These are phyloP conservation scores for Aspergillus egyptiacus DNA, from an alignment of 495 filamentous ascomycete species.

Conservation along the genomic window DNA sequence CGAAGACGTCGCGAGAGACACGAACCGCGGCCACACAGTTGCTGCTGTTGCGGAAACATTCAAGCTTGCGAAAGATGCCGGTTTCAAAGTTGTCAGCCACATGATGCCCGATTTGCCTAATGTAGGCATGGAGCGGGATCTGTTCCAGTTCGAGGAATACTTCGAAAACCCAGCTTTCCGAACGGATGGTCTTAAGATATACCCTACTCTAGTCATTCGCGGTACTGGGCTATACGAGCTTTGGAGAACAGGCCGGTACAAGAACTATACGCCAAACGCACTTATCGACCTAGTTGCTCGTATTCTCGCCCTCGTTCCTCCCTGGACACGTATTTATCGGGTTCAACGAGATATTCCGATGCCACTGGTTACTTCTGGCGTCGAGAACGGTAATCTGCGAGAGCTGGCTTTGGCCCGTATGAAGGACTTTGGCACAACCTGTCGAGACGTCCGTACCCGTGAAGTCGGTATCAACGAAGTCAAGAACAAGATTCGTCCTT, in stretches of 20 bases:
- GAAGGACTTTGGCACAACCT: constrained; percentile 98
- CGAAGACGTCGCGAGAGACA: constrained; percentile 96
- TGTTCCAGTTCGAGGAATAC: constrained; percentile 95
- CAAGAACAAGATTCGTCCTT: constrained; percentile 94
- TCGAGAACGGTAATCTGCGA: constrained; percentile 95
- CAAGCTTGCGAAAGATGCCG: constrained; percentile 89
- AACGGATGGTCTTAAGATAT: constrained; percentile 98
- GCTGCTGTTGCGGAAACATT: constrained; percentile 93
- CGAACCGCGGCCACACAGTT: constrained; percentile 95
- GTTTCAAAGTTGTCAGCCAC: constrained; percentile 97
- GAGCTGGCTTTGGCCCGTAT: constrained; percentile 89
- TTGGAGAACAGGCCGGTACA: constrained; percentile 94
- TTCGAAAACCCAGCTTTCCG: constrained; percentile 95
- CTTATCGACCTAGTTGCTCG: constrained; percentile 92
- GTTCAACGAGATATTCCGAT: constrained; percentile 98
- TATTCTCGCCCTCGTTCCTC: constrained; percentile 88
- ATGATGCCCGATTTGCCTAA: constrained; percentile 99
- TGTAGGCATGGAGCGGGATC: constrained; percentile 94
- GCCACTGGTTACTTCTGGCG: constrained; percentile 92
- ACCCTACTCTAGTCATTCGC: constrained; percentile 94
- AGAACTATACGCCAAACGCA: constrained; percentile 97
- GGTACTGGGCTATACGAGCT: constrained; percentile 96
- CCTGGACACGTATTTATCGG: constrained; percentile 97
- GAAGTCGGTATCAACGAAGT: constrained; percentile 99
- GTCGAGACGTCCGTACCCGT: constrained; percentile 93